A percentile compares a stretch with the other conserved stretches of the same genome.
Conservation (phyloP, 192 early-diverging fungal species). For the Backusella westeae region DNA sequence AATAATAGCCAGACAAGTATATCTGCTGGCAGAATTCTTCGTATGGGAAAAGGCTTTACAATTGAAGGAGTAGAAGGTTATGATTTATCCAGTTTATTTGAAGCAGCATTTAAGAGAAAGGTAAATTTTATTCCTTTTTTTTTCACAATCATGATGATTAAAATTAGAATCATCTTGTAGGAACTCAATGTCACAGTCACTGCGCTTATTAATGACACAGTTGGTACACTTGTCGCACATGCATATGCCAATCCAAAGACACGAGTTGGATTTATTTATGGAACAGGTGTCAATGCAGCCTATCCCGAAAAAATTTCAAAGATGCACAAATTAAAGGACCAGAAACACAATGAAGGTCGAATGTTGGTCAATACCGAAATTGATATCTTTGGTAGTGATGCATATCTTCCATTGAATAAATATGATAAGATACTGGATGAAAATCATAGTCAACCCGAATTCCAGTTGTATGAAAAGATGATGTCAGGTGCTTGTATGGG, state of each 20-base stretch:
- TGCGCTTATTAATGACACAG: constrained; percentile 95
- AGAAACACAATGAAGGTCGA: constrained; percentile 43
- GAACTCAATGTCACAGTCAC: constrained; percentile 71
- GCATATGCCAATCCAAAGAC: constrained; percentile 83
- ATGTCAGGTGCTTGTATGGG: constrained; percentile 93
- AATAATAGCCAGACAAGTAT: constrained; percentile 42
- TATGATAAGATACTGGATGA: constrained; percentile 86
- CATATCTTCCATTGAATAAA: constrained; percentile 78
- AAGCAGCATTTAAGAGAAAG: constrained; percentile 71
- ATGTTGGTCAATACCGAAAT: constrained; percentile 98
- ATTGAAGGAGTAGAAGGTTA: constrained; percentile 72
- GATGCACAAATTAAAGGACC: constrained; percentile 67
- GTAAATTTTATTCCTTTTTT: constrained; percentile 10
- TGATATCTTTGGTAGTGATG: constrained; percentile 77
- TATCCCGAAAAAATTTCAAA: constrained; percentile 79
- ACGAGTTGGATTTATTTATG: constrained; percentile 84
- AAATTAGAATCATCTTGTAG: constrained; percentile 17
- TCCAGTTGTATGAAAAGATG: constrained; percentile 95
- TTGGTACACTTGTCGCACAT: constrained; percentile 85
- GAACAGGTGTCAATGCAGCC: constrained; percentile 94
- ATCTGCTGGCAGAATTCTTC: constrained; percentile 38
- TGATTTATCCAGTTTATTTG: constrained; percentile 81
- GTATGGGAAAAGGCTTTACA: constrained; percentile 85
- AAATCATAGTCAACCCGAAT: constrained; percentile 70
- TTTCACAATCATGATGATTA: not conserved